Evolutionary conservation across 352 stramenopile species (phyloP).

Genomic region (Pythium aphanidermatum): DNA sequence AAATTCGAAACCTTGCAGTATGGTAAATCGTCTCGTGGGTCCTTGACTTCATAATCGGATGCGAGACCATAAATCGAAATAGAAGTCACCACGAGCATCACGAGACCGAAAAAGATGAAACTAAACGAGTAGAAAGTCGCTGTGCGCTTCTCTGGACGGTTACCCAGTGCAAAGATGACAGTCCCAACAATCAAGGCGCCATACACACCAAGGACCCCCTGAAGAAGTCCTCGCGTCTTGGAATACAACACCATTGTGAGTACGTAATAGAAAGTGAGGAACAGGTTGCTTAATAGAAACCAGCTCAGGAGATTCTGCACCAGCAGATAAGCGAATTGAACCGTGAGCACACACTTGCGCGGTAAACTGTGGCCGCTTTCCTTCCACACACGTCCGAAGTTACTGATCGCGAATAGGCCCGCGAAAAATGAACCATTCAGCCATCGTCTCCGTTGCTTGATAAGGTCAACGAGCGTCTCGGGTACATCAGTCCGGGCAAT

Average conservation of each 20-base stretch:
- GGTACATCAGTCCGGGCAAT: conserved; percentile 42
- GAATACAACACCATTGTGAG: conserved; percentile 30
- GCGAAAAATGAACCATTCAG: conserved; percentile 64
- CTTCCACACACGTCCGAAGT: conserved; percentile 48
- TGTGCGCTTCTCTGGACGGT: conserved; percentile 36
- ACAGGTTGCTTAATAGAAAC: conserved; percentile 44
- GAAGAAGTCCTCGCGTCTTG: conserved; percentile 21
- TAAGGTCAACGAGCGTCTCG: conserved; percentile 46
- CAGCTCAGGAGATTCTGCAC: conserved; percentile 34
- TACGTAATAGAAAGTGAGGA: conserved; percentile 47
- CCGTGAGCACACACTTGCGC: conserved; percentile 33
- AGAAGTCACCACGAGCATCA: conserved; percentile 36
- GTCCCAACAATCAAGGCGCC: conserved; percentile 29
- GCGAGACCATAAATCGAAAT: conserved; percentile 40
- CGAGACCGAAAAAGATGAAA: conserved; percentile 35
- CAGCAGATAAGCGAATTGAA: conserved; percentile 36
- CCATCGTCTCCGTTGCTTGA: conserved; percentile 56
- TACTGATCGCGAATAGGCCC: conserved; percentile 45
- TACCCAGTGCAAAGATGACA: conserved; percentile 41
- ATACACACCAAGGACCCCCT: conserved; percentile 33
- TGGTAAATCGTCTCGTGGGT: conserved; percentile 22
- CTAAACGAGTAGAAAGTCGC: conserved; percentile 41
- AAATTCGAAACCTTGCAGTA: conserved; percentile 28
- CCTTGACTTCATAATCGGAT: conserved; percentile 21
- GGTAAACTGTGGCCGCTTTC: conserved; percentile 29